Base-by-base conservation (phyloP, 305 asterid species). In the Solanum aculeatissimum region DNA sequence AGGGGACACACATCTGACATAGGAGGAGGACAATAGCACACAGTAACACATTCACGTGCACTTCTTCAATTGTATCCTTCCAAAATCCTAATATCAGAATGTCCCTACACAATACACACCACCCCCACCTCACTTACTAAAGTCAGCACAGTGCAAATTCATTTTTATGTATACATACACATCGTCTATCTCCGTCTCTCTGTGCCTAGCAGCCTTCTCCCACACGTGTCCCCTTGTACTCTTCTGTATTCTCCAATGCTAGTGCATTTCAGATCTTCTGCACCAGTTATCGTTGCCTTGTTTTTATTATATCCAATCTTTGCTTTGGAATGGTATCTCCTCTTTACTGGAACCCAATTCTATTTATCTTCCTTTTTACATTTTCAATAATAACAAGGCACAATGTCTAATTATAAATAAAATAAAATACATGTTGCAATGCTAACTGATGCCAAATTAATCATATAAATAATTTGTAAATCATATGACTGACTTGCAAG, bases 31-130 rank as follows among this genome's bases (percentile, higher is more conserved):
- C 81, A 75, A 75, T 47, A 47, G 81, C 81, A 75, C 91, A 89
- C 87, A 89, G 92, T 89, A 86, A 89, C 91, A 88, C 85, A 85
- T 91, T 93, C 97, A 93, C 97, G 97, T 93, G 97, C 93, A 92
- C 92, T 85, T 90, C 85, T 85, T 80, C 89, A 85, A 68, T 83
- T 58, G 68, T 68, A 83, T 54, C 71, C 60, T 65, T 92, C 87
- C 91, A 75, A 75, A 75, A 75, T 75, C 81, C 81, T 15, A 88
- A 88, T 84, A 82, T 89, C 92, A 90, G 93, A 89, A 92, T 92
- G 91, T 92, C 96, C 68, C 86, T 86, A 68, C 75, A 21, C 12
- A n/a, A 81, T 55, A 38, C 4, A 86, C 86, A 85, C 81, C 5
- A 47, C 11, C 27, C 75, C 57, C 6, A 72, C 54, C 57, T 72